Conservation (phyloP, 345 rosid genomes). For the Alliaria petiolata region DNA sequence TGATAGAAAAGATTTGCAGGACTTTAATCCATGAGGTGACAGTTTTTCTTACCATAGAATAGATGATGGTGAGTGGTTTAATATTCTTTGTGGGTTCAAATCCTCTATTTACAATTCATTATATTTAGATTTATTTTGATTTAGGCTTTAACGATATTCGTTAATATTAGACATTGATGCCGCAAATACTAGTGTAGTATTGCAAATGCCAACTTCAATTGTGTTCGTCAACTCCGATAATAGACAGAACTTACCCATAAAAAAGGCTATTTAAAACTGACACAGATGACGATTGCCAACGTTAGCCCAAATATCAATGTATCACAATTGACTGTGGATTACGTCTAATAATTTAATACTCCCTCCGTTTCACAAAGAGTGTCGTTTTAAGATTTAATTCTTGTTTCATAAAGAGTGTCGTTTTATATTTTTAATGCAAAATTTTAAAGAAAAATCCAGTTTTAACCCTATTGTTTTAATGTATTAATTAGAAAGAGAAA, state of each 20-base stretch:
- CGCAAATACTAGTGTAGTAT: not conserved
- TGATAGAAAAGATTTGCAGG: not conserved
- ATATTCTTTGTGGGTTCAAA: not conserved
- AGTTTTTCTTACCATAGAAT: not conserved
- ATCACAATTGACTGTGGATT: constrained; percentile 12
- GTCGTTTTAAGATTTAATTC: no score
- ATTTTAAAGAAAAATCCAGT: no score
- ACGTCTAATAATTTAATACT: no score
- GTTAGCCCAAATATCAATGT: not conserved
- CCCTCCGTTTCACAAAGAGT: no score
- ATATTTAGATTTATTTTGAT: no score
- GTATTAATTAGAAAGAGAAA: no score
- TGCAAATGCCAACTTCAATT: not conserved
- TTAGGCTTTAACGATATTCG: no score
- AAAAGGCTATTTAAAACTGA: not conserved
- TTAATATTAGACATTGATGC: no score
- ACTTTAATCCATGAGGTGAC: not conserved
- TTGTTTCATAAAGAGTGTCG: no score
- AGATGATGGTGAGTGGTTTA: not conserved
- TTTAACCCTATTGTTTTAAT: no score
- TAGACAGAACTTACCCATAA: not conserved
- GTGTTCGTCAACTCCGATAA: not conserved
- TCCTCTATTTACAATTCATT: no score
- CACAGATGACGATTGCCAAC: constrained; percentile 2
- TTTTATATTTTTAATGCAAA: no score